phyloP scores from a whole-genome alignment of 2,329 filamentous ascomycete genomes.

The Exophiala sp. region DNA sequence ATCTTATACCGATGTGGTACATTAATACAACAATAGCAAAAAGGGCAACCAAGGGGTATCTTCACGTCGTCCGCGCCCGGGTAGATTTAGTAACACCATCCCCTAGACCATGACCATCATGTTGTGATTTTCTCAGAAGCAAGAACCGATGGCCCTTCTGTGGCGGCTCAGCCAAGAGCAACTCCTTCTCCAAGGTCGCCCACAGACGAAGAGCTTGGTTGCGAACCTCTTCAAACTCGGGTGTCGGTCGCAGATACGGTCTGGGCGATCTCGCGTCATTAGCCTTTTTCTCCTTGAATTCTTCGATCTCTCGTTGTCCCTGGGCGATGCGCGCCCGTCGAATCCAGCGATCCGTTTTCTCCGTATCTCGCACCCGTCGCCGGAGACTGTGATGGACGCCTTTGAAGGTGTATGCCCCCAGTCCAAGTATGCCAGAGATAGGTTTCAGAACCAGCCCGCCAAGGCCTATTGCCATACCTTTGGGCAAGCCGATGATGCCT shows the following conservation, averaged over 20 bases:
- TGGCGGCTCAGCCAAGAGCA: slow-evolving; percentile 13
- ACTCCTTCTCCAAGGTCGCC: slow-evolving; percentile 17
- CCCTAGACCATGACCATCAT: background rate
- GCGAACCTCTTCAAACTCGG: slow-evolving; percentile 16
- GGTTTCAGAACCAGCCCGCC: slow-evolving; percentile 44
- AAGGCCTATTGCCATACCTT: slow-evolving; percentile 43
- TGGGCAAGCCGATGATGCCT: slow-evolving; percentile 39
- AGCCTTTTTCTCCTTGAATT: slow-evolving; percentile 9
- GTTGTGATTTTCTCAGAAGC: slow-evolving; percentile 1
- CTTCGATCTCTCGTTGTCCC: slow-evolving; percentile 20
- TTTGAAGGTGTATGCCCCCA: slow-evolving; percentile 40
- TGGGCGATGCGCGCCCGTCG: slow-evolving; percentile 30
- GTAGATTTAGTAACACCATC: no score
- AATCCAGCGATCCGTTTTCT: slow-evolving; percentile 37
- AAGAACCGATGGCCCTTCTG: slow-evolving; percentile 12
- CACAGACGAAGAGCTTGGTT: slow-evolving; percentile 22
- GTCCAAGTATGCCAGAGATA: slow-evolving; percentile 40
- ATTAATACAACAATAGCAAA: no score
- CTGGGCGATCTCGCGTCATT: background rate
- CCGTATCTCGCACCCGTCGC: slow-evolving; percentile 33
- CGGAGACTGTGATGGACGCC: slow-evolving; percentile 40
- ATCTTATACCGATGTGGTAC: no score
- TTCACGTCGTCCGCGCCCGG: no score
- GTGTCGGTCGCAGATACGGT: background rate
- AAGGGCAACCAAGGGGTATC: no score